Evolutionary conservation across 768 basidiomycete genomes (phyloP).

Genomic region (Mycena venus): DNA sequence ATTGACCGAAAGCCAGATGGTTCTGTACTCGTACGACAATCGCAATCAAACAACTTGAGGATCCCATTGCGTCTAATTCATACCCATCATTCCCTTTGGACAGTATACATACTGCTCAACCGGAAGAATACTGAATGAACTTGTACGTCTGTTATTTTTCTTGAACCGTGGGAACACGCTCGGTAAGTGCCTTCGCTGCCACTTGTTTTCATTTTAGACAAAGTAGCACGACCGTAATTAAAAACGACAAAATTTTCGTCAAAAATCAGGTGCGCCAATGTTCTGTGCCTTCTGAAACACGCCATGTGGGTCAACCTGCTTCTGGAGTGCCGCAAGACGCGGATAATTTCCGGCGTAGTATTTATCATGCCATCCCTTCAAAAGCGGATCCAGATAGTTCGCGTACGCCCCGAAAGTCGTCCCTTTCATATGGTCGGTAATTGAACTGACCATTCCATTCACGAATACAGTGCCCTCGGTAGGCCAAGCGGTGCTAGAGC

Average conservation of each 20-base stretch:
- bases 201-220: background rate
- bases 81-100: too few relatives aligned
- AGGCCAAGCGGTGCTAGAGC: background rate
- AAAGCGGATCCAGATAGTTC: constrained; percentile 40
- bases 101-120: too few relatives aligned
- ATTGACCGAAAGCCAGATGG: too few relatives aligned
- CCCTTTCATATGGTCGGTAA: constrained; percentile 11
- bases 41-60: too few relatives aligned
- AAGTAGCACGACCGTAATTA: too few relatives aligned
- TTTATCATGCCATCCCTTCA: constrained; percentile 33
- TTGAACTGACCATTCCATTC: constrained; percentile 19
- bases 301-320: constrained; percentile 31
- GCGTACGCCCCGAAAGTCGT: constrained; percentile 30
- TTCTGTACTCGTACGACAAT: too few relatives aligned
- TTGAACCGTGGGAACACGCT: too few relatives aligned
- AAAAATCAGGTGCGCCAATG: constrained; percentile 15
- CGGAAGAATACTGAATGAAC: too few relatives aligned
- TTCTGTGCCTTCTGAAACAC: constrained; percentile 31
- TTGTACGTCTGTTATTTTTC: too few relatives aligned
- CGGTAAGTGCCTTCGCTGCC: background rate
- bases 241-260: background rate
- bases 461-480: constrained; percentile 8
- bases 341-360: constrained; percentile 35
- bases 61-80: too few relatives aligned
- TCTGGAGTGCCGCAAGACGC: constrained; percentile 26